A percentile compares a stretch with the other conserved stretches of the same genome.
Conservation (phyloP, 2,329 filamentous ascomycete species). For the Chrysoporthe austroafricana region DNA sequence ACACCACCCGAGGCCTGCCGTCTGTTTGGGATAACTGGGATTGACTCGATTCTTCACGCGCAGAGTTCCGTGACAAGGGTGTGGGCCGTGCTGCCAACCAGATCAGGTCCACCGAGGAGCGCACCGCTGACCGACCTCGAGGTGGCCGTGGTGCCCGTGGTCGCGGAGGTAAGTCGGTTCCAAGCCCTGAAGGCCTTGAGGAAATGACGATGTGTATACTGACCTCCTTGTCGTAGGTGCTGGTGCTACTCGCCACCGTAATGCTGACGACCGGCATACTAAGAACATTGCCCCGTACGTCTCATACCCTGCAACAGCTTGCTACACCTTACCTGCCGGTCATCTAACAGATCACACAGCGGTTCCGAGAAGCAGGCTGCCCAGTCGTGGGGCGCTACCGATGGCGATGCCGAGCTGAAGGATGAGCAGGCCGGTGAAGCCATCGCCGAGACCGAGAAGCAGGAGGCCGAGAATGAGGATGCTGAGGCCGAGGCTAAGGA, state of each 20-base stretch:
- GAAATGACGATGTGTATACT: constrained; percentile 14
- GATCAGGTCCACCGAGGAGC: constrained; percentile 75
- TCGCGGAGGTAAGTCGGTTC: constrained; percentile 56
- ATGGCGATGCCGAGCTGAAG: constrained; percentile 81
- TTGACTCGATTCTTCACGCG: constrained; percentile 29
- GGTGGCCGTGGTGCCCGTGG: constrained; percentile 67
- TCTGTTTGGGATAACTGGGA: constrained; percentile 12
- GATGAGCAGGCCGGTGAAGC: constrained; percentile 91
- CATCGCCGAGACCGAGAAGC: constrained; percentile 84
- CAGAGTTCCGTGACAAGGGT: constrained; percentile 88
- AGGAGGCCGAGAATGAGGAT: constrained; percentile 60
- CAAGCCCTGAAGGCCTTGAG: neutral
- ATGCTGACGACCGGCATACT: constrained; percentile 61
- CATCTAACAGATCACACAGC: constrained; percentile 37
- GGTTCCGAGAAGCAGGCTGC: constrained; percentile 85
- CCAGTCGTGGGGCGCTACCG: constrained; percentile 85
- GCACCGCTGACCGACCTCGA: constrained; percentile 56
- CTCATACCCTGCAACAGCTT: neutral
- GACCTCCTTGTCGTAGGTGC: constrained; percentile 46
- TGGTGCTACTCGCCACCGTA: constrained; percentile 56
- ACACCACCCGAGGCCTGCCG: neutral
- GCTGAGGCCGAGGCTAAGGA: constrained; percentile 53
- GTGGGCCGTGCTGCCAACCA: constrained; percentile 84
- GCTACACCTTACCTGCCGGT: neutral
- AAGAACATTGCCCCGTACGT: constrained; percentile 53